phyloP scores from a whole-genome alignment of 257 asterid species.

The Gentiana dahurica region DNA sequence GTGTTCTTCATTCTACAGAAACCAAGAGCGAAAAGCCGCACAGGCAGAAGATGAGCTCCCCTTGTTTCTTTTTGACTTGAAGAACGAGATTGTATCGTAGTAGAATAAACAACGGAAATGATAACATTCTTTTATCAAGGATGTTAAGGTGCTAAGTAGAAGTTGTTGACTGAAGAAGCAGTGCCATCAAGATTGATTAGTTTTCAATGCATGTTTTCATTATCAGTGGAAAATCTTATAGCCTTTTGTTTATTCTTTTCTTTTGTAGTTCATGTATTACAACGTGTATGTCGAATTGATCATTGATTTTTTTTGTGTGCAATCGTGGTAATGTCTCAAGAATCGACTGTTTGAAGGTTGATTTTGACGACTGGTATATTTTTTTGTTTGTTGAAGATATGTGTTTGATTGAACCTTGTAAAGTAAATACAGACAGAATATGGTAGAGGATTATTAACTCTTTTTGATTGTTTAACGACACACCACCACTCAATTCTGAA shows the following conservation, averaged over 20 bases:
- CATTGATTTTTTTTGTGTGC: not conserved
- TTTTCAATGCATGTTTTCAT: too few relatives aligned
- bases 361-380: too few relatives aligned
- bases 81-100: not conserved
- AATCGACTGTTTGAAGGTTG: too few relatives aligned
- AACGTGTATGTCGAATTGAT: not conserved
- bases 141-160: not conserved
- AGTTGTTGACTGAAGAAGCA: not conserved
- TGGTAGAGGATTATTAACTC: too few relatives aligned
- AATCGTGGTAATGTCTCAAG: too few relatives aligned
- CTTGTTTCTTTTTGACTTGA: constrained; percentile 1
- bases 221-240: too few relatives aligned
- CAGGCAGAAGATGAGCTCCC: constrained; percentile 46
- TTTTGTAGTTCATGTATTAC: not conserved
- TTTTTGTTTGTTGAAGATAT: too few relatives aligned
- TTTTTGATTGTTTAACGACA: too few relatives aligned
- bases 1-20: constrained; percentile 37
- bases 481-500: too few relatives aligned
- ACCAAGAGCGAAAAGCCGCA: constrained; percentile 59
- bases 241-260: not conserved
- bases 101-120: not conserved
- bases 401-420: too few relatives aligned
- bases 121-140: not conserved
- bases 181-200: constrained; percentile 3
- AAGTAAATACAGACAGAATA: too few relatives aligned